Evolutionary conservation across 306 rosid species (phyloP).

Genomic region (Herpetospermum pedunculosum): DNA sequence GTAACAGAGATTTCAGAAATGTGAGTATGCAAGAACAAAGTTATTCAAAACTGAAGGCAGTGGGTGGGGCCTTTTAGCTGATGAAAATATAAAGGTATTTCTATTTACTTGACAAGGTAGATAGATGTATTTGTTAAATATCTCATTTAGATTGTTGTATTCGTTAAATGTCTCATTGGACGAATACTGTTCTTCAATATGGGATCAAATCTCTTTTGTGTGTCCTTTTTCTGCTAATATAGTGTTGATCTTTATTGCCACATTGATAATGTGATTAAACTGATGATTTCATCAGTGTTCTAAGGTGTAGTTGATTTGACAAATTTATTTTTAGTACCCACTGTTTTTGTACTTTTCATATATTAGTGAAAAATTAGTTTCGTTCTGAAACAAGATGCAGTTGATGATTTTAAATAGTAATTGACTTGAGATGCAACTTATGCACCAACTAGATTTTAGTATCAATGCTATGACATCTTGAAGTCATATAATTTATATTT

Average conservation of each 20-base stretch:
- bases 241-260: not conserved
- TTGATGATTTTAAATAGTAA: not conserved
- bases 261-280: not conserved
- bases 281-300: not conserved
- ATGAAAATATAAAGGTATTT: constrained; percentile 69
- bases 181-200: not conserved
- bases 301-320: no score
- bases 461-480: not conserved
- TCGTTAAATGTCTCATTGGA: not conserved
- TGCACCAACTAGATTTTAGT: not conserved
- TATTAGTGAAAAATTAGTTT: not conserved
- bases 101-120: constrained; percentile 14
- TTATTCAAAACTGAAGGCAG: constrained; percentile 81
- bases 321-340: no score
- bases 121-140: not conserved
- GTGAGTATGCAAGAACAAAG: constrained; percentile 78
- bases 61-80: constrained; percentile 93
- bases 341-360: not conserved
- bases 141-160: not conserved
- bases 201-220: not conserved
- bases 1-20: constrained; percentile 78
- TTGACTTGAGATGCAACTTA: not conserved
- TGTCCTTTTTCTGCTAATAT: not conserved
- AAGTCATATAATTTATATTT: not conserved
- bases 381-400: not conserved